These are phyloP conservation scores for Auricularia cornea DNA, from an alignment of 768 basidiomycete genomes.

Conservation along the genomic window DNA sequence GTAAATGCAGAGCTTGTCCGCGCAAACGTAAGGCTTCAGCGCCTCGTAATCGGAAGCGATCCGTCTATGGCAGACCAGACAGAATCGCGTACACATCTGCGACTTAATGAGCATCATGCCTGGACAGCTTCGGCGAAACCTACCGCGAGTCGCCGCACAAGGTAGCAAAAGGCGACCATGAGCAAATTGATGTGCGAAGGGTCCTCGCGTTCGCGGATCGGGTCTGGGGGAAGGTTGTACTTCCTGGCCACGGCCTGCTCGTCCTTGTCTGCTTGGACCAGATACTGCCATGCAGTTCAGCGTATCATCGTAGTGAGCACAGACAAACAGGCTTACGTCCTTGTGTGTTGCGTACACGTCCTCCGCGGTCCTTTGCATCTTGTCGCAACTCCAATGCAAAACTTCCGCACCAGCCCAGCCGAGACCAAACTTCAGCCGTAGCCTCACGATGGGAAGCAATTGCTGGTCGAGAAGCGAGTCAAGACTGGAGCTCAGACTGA, in stretches of 20 bases:
- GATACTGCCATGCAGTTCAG: slow-evolving; percentile 10
- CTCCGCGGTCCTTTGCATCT: slow-evolving; percentile 32
- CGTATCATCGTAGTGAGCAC: background rate
- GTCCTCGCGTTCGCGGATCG: slow-evolving; percentile 29
- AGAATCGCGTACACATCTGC: slow-evolving; percentile 60
- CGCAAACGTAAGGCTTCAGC: slow-evolving; percentile 69
- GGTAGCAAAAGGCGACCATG: slow-evolving; percentile 55
- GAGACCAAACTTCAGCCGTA: slow-evolving; percentile 42
- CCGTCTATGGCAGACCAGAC: slow-evolving; percentile 65
- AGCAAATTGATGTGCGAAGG: slow-evolving; percentile 45
- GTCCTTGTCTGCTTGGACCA: slow-evolving; percentile 33
- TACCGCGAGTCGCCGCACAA: slow-evolving; percentile 55
- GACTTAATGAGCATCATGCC: background rate
- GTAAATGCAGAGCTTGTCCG: slow-evolving; percentile 55
- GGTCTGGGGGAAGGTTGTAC: slow-evolving; percentile 48
- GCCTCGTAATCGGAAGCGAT: slow-evolving; percentile 44
- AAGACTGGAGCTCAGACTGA: slow-evolving; percentile 56
- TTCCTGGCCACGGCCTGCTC: slow-evolving; percentile 32
- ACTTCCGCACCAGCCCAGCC: slow-evolving; percentile 67
- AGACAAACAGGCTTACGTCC: background rate
- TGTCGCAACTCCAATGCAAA: slow-evolving; percentile 39
- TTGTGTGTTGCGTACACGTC: slow-evolving; percentile 26
- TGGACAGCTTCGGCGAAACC: slow-evolving; percentile 10
- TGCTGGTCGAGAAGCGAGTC: slow-evolving; percentile 52
- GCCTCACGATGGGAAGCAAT: slow-evolving; percentile 44